phyloP scores from a whole-genome alignment of 345 rosid genomes.

The Litchi chinensis region DNA sequence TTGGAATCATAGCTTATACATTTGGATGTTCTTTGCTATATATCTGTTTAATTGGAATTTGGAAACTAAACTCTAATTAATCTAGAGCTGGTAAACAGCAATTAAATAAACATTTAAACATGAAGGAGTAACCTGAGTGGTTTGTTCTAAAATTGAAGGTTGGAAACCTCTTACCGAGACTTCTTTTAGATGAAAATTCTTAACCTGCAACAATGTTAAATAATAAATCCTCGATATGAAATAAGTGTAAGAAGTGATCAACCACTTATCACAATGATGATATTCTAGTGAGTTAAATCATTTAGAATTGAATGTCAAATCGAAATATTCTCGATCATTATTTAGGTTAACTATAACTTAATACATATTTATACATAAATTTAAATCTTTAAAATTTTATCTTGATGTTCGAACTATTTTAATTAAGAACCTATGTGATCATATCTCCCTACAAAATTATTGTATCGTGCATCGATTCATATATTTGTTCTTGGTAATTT shows the following conservation, averaged over 20 bases:
- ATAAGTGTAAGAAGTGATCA: background rate
- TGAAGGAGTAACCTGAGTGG: background rate
- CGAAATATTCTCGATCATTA: background rate
- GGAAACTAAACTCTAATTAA: background rate
- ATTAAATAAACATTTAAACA: background rate
- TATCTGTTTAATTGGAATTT: background rate
- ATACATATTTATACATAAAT: too few species aligned
- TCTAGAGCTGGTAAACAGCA: background rate
- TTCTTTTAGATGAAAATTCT: background rate
- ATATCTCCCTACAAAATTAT: background rate
- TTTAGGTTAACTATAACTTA: too few species aligned
- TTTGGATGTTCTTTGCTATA: background rate
- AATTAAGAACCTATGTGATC: background rate
- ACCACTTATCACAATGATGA: constrained; percentile 1
- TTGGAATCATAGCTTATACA: constrained; percentile 1
- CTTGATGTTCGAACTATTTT: background rate
- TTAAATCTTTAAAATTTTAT: too few species aligned
- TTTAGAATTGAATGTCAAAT: background rate
- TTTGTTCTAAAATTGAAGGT: background rate
- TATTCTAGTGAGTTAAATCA: constrained; percentile 3
- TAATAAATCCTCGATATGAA: background rate
- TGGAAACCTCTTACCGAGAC: background rate
- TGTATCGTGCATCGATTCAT: too few species aligned
- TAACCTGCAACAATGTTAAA: background rate
- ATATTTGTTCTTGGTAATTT: too few species aligned